phyloP scores from a whole-genome alignment of 1,284 basidiomycete genomes.

The Fomitopsis pinicola region DNA sequence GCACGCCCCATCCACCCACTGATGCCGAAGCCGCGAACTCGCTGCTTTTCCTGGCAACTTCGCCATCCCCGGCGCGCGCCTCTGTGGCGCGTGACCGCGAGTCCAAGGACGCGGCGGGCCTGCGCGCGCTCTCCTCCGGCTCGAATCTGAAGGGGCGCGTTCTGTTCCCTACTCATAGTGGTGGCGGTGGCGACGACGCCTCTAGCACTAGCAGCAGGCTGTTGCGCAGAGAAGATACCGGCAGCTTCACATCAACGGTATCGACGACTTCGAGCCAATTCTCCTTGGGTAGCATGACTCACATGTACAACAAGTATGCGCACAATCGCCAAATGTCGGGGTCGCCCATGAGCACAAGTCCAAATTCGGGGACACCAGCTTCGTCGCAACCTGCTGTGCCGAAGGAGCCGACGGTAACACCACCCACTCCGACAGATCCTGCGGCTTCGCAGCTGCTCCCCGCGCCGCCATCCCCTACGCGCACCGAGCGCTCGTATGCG shows the following conservation, averaged over 20 bases:
- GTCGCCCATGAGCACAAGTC: not conserved
- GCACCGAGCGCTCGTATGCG: slow-evolving; percentile 5
- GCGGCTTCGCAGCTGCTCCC: slow-evolving; percentile 24
- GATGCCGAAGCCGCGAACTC: slow-evolving; percentile 78
- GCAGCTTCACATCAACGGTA: slow-evolving; percentile 26
- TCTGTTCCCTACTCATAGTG: slow-evolving; percentile 44
- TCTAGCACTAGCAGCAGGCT: slow-evolving; percentile 12
- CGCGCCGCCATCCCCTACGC: slow-evolving; percentile 26
- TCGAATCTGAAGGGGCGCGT: slow-evolving; percentile 62
- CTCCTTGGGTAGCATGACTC: slow-evolving; percentile 5
- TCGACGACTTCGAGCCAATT: slow-evolving; percentile 16
- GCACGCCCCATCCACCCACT: slow-evolving; percentile 36
- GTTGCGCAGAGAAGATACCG: slow-evolving; percentile 27
- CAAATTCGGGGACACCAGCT: not conserved
- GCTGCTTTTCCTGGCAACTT: slow-evolving; percentile 76
- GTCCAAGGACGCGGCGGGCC: slow-evolving; percentile 48
- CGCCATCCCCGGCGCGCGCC: slow-evolving; percentile 70
- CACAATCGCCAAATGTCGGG: slow-evolving; percentile 10
- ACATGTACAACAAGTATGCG: slow-evolving; percentile 4
- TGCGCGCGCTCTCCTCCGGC: slow-evolving; percentile 46
- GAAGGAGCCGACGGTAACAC: slow-evolving; percentile 27
- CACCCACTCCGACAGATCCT: slow-evolving; percentile 33
- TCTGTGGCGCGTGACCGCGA: slow-evolving; percentile 40
- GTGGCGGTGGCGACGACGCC: slow-evolving; percentile 27
- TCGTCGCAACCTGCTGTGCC: slow-evolving; percentile 14